Percentiles rank a stretch among this genome's conserved stretches.
Conservation (phyloP, 75 land plant species). For the Picea sitchensis region DNA sequence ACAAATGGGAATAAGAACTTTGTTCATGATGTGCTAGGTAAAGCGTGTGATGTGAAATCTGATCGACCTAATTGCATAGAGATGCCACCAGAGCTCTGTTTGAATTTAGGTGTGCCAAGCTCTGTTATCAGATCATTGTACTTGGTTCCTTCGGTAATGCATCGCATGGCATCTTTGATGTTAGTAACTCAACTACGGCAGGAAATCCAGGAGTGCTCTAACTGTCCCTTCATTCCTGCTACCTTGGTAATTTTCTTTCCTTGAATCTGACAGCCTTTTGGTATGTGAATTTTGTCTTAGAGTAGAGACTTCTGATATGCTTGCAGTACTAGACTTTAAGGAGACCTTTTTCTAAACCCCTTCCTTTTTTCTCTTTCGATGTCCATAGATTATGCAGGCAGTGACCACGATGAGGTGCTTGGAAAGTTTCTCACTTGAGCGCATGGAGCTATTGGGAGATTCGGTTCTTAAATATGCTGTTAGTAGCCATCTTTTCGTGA, state of each 20-base stretch:
- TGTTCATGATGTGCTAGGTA: background rate
- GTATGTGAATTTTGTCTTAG: background rate
- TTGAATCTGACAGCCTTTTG: background rate
- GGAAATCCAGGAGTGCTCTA: slow-evolving; percentile 35
- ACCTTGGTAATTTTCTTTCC: slow-evolving; percentile 38
- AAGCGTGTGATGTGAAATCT: slow-evolving; percentile 2
- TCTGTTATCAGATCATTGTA: slow-evolving; percentile 63
- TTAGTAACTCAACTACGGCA: slow-evolving; percentile 74
- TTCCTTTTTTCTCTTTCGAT: background rate
- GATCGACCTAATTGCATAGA: slow-evolving; percentile 19
- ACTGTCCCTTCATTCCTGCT: slow-evolving; percentile 34
- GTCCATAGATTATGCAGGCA: slow-evolving; percentile 75
- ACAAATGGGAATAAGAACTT: background rate
- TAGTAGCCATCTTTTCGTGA: slow-evolving; percentile 76
- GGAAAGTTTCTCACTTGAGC: slow-evolving; percentile 84
- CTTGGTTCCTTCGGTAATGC: slow-evolving; percentile 84
- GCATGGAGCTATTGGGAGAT: slow-evolving; percentile 89
- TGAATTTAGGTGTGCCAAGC: slow-evolving; percentile 38
- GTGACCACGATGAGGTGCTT: slow-evolving; percentile 75
- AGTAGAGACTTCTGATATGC: background rate
- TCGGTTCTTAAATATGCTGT: slow-evolving; percentile 89
- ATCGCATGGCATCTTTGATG: slow-evolving; percentile 73
- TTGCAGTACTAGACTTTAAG: background rate
- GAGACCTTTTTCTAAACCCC: background rate
- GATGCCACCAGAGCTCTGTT: slow-evolving; percentile 93